Conservation (phyloP, 768 basidiomycete species). For the Leucocoprinus leucothites region DNA sequence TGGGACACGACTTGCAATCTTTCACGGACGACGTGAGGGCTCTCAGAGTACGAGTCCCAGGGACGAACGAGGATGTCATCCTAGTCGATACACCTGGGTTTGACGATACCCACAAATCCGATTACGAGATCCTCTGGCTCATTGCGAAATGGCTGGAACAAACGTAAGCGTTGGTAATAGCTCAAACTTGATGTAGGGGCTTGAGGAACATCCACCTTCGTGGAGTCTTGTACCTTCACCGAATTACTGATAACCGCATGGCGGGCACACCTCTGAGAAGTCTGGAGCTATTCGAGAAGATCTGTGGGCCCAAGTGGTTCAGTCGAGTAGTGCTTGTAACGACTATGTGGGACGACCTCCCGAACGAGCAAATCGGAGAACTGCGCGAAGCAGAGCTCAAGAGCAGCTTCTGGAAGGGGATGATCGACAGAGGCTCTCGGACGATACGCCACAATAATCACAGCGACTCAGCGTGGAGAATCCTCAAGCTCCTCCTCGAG, state of each 20-base stretch:
- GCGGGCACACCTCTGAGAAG: constrained; percentile 24
- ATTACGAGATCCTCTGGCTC: constrained; percentile 33
- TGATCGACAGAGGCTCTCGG: constrained; percentile 11
- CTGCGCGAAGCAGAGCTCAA: constrained; percentile 14
- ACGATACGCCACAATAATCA: neutral
- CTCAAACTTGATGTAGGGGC: neutral
- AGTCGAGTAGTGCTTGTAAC: constrained; percentile 30
- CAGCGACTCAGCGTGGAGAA: constrained; percentile 3
- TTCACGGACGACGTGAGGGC: constrained; percentile 35
- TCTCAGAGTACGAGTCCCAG: constrained; percentile 20
- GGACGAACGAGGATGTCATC: constrained; percentile 19
- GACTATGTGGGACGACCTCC: constrained; percentile 19
- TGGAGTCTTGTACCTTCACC: constrained; percentile 27
- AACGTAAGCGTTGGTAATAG: constrained; percentile 15
- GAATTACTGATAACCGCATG: constrained; percentile 24
- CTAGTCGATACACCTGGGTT: constrained; percentile 37
- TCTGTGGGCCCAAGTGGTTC: constrained; percentile 32
- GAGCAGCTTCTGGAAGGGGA: constrained; percentile 14
- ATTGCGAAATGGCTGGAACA: constrained; percentile 29
- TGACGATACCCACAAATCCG: constrained; percentile 31
- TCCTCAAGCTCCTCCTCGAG: neutral
- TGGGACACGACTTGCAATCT: constrained; percentile 26
- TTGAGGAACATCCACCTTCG: constrained; percentile 14
- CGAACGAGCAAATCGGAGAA: neutral
- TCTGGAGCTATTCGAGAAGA: constrained; percentile 27